phyloP scores from a whole-genome alignment of 139 green algal genomes.

The Micractinium sp. region DNA sequence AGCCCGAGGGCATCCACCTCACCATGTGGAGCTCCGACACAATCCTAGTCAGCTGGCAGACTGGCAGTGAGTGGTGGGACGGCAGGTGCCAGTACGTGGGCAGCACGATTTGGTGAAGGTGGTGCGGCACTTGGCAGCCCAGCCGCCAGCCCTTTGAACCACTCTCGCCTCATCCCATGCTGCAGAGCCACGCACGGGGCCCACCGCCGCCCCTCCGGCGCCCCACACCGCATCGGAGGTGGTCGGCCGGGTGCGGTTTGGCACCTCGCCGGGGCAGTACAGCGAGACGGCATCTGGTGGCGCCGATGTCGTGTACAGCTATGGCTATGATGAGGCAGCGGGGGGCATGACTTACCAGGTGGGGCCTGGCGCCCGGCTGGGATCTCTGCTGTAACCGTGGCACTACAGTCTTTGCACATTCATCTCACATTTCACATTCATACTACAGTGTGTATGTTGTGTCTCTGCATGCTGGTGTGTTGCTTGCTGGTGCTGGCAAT shows the following conservation, averaged over 20 bases:
- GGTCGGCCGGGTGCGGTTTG: background rate
- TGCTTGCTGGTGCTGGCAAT: no score
- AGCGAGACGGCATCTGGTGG: background rate
- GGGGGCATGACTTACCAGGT: background rate
- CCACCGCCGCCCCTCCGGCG: background rate
- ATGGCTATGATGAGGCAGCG: background rate
- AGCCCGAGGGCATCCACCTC: conserved; percentile 4
- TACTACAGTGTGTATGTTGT: no score
- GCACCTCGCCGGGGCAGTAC: background rate
- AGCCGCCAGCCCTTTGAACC: background rate
- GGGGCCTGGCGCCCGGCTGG: no score
- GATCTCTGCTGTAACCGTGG: no score
- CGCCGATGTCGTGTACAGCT: background rate
- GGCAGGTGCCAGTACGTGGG: background rate
- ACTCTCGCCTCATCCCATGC: background rate
- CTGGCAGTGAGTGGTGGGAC: background rate
- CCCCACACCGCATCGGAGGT: background rate
- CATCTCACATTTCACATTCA: no score
- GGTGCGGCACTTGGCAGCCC: background rate
- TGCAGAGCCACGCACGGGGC: background rate
- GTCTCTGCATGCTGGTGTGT: no score
- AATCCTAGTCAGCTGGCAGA: conserved; percentile 1
- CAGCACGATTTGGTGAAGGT: background rate
- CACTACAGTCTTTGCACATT: no score
- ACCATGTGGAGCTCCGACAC: background rate